A percentile compares a stretch with the other conserved stretches of the same genome.
Conservation (phyloP, 495 filamentous ascomycete species). For the Neurospora sp. region DNA sequence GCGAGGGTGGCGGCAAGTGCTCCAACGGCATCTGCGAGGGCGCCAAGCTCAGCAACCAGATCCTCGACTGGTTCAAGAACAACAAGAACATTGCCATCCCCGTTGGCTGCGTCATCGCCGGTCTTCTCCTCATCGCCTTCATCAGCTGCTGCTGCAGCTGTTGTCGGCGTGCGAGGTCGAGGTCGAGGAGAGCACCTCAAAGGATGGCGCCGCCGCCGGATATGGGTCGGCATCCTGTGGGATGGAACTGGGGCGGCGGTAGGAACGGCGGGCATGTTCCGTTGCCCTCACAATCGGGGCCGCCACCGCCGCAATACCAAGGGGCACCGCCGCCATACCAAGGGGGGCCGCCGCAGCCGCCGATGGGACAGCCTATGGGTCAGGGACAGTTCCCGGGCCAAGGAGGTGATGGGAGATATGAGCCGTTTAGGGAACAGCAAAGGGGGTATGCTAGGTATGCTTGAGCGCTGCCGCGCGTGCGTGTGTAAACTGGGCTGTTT, state of each 20-base stretch:
- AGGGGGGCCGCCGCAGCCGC: background rate
- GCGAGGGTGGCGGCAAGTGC: constrained; percentile 73
- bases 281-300: background rate
- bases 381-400: background rate
- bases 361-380: background rate
- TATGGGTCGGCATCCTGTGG: background rate
- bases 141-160: constrained; percentile 48
- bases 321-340: background rate
- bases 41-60: constrained; percentile 47
- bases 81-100: constrained; percentile 71
- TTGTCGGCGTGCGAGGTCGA: constrained; percentile 28
- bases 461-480: background rate
- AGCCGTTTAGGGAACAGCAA: background rate
- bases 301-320: background rate
- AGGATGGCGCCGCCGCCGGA: constrained; percentile 1
- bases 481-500: background rate
- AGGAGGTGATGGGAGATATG: background rate
- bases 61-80: constrained; percentile 54
- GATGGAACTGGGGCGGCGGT: background rate
- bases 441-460: background rate
- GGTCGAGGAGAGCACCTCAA: constrained; percentile 1
- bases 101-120: constrained; percentile 56
- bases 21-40: constrained; percentile 63
- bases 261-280: background rate
- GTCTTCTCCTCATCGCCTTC: constrained; percentile 53